Base-by-base conservation (phyloP, 345 rosid species). In the Mangifera indica region DNA sequence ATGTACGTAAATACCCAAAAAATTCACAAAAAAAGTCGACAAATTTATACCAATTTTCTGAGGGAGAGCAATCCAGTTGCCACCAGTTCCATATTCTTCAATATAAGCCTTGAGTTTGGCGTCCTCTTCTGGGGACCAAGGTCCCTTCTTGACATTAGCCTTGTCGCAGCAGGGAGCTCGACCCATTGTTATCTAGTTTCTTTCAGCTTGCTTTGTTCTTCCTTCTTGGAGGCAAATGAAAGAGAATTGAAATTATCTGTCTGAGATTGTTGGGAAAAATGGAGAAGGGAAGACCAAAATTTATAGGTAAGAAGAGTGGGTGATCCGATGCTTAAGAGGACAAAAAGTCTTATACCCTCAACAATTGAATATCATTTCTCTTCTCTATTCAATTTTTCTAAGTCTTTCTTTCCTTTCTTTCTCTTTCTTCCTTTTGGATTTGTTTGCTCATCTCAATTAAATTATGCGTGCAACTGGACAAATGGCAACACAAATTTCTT, bases 111-210 rank as follows among this genome's bases (percentile, higher is more conserved):
- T 93, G 71, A 93, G 98, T 85, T 82, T 93, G 25, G 82, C 90
- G 82, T 94, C 98, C 60, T 94, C 98, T 81, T 93, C 98, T 21
- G 98, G 93, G 34, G 98, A 88, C 98, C 98, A 93, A 51, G 98
- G 98, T 13, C 98, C 98, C 70, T 83, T 93, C 84, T 93, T 91
- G 64, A 91, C 97, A 72, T 91, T 93, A 64, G 86, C 86, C 83
- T 93, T 93, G 78, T 93, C 98, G 68, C 98, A 93, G 60, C 98
- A 93, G 34, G 98, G 98, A 75, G 98, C 98, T 82, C 98, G 83
- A 67, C 98, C 97, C 97, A 92, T 93, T 67, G 40, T 3, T 82
- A 51, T 58, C 42, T 20, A 24, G 10, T 52, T 60, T 29, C 10
- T 55, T 46, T 32, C 20, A 72, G 10, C 70, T 40, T 37, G 59